Percentiles rank a stretch among this genome's conserved stretches.
phyloP scores from a whole-genome alignment of 177 flowering plant genomes.

The Vitis hybrid region DNA sequence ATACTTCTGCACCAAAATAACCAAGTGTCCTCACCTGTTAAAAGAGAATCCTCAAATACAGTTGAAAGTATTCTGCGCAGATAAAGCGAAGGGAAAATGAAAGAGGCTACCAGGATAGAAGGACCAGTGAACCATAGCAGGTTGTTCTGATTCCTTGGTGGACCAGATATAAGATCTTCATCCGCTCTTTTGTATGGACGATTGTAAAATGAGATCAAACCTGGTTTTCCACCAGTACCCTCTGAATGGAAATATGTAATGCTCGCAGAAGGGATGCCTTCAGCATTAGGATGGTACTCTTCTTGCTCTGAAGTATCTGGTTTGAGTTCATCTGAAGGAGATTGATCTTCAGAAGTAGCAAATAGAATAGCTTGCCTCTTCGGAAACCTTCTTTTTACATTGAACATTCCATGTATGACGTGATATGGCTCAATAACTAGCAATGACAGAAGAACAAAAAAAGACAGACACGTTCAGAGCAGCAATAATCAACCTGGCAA shows the following conservation, averaged over 20 bases:
- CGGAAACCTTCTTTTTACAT: conserved; percentile 18
- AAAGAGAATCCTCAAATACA: conserved; percentile 90
- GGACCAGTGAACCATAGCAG: conserved; percentile 78
- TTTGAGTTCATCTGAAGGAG: conserved; percentile 29
- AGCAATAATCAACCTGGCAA: conserved; percentile 1
- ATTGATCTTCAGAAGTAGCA: conserved; percentile 48
- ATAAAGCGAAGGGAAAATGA: conserved; percentile 87
- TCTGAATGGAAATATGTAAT: conserved; percentile 22
- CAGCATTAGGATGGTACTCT: conserved; percentile 20
- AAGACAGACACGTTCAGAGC: background rate
- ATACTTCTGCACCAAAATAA: background rate
- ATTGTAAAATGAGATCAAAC: conserved; percentile 73
- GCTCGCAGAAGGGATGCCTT: conserved; percentile 27
- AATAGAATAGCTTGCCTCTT: conserved; percentile 28
- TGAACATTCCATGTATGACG: conserved; percentile 19
- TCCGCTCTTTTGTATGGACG: conserved; percentile 33
- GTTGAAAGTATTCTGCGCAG: conserved; percentile 76
- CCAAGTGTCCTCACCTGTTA: conserved; percentile 53
- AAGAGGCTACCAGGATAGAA: conserved; percentile 80
- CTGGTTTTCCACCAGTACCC: conserved; percentile 69
- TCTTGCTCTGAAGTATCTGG: conserved; percentile 38
- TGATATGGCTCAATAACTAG: conserved; percentile 33
- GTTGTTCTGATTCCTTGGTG: conserved; percentile 32
- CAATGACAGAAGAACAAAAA: conserved; percentile 9
- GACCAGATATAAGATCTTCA: conserved; percentile 15